Evolutionary conservation across 257 asterid species (phyloP), one percentile per base, ranked within the genome.

Genomic region (Solanum virginianum): DNA sequence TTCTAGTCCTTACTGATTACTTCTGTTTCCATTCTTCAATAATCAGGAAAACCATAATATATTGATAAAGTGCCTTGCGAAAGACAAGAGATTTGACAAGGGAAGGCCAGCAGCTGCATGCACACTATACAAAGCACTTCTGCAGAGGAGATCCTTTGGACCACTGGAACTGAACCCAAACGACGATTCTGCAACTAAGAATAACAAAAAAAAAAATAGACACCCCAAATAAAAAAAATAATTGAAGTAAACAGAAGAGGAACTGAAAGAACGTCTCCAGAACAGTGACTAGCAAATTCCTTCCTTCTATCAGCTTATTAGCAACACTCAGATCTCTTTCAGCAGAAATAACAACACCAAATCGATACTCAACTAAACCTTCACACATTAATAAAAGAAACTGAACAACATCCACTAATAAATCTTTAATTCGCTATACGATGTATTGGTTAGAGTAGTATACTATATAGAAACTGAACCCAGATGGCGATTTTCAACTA

Each of bases 141-240:
- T 95, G 86, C 98, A 95, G 82, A 94, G 98, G 98, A 94, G 98
- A 91, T 91, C 97, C 79, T 94, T 95, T 39, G 98, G n/a, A 8
- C 55, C 63, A 15, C 26, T 77, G 26, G 0, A 51, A 77, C 9
- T 77, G 39, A 51, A 24, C 45, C 41, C 63, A 24, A 24, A 77
- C 15, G 24, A 1, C 36, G 47, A 77, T 51, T 47, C 47, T 9
- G 29, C 7, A 59, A 20, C 29, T 59, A 59, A n/a, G 66, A 59
- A 59, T 1, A 59, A 59, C 29, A n/a, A n/a, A n/a, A n/a, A n/a
- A n/a, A 59, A 59, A 74, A 47, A 29, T 0, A 29, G n/a, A 66
- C 29, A 59, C 13, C 7, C 47, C 74, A 29, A 9, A 59, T 14
- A n/a, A 15, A 0, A 14, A 66, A 66, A 66, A n/a, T n/a, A n/a